Base-by-base conservation (phyloP, 495 filamentous ascomycete species). In the Xylaria palmicola region DNA sequence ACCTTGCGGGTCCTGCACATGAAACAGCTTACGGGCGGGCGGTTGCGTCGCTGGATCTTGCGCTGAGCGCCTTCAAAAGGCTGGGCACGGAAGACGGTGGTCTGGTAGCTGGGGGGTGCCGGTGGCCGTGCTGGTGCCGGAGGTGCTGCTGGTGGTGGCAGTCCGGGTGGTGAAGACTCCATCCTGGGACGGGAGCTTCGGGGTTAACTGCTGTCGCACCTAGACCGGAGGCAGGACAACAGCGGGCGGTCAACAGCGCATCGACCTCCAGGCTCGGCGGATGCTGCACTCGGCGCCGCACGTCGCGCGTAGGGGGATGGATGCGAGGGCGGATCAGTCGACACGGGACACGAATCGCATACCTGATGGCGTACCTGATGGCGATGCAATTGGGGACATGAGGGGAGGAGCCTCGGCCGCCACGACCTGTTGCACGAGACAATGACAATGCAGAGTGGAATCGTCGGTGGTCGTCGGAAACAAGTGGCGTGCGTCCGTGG, bases 1-100 rank as follows among this genome's bases (percentile, higher is more conserved):
- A 68, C 68, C 62, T 73, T 78, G 68, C 77, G 71, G 32, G 62
- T 68, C n/a, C 72, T 70, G 58, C 77, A 79, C 12, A 75, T 51
- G 19, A 73, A 68, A 59, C 75, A 79, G 13, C 74, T 75, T 5
- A 75, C 66, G n/a, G 75, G 71, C 29, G 68, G 70, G 39, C 75
- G 68, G 53, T 77, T 79, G 17, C 76, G 73, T 65, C 75, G 75
- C 30, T 69, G 65, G 22, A 67, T 68, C 56, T 71, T 68, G 27
- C 65, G 59, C 32, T 72, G 68, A 29, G 63, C 49, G 37, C 69
- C 69, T 48, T 72, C 69, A 39, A 62, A 64, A 34, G 68, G 68
- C 50, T 68, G 70, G n/a, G 70, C 70, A 41, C 70, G 68, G 63
- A 73, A 73, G 63, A 72, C 70, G 54, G 64, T 68, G 56, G 70